Base-by-base conservation (phyloP, 345 rosid species). In the Raphanus sativus region DNA sequence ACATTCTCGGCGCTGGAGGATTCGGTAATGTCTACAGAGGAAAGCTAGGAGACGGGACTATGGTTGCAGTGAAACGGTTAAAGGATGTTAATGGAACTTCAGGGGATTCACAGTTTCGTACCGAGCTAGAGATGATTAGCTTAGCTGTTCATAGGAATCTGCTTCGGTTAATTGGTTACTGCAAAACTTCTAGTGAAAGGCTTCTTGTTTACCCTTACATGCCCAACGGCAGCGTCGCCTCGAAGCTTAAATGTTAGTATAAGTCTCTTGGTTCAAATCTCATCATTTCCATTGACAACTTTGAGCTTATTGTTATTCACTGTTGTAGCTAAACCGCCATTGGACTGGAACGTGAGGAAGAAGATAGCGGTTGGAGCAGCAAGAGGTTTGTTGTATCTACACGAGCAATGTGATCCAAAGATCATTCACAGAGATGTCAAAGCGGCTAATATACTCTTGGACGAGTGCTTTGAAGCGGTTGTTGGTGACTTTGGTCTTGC, bases 401-500 rank as follows among this genome's bases (percentile, higher is more conserved):
- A 94, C 0, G 97, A 94, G 84, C 97, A 94, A 70, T 91, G 98
- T 45, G 94, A 94, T 75, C 98, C 98, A 1, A 93, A 93, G 84
- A 91, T 93, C 71, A 87, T 93, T 69, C 98, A 93, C 74, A 85
- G 97, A 83, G 98, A 93, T 58, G 97, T 91, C 67, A 91, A 94
- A 82, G 98, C 98, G 38, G 98, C 97, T 62, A 94, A 94, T 73
- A 84, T 94, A 56, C 91, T 94, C 29, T 81, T 94, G 65, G 98
- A 94, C 33, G 97, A 94, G 70, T 86, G 76, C 72, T 94, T 70
- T 25, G 98, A 94, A 80, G 97, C 94, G 17, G 85, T 94, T 3
- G 98, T 94, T 26, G 97, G 98, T 15, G 98, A 94, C 80, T 91
- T 94, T 81, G 98, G 98, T 75, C 92, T 94, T 1, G 98, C 94